Evolutionary conservation across 2,329 filamentous ascomycete species (phyloP).

Genomic region (Penicillium sp.): DNA sequence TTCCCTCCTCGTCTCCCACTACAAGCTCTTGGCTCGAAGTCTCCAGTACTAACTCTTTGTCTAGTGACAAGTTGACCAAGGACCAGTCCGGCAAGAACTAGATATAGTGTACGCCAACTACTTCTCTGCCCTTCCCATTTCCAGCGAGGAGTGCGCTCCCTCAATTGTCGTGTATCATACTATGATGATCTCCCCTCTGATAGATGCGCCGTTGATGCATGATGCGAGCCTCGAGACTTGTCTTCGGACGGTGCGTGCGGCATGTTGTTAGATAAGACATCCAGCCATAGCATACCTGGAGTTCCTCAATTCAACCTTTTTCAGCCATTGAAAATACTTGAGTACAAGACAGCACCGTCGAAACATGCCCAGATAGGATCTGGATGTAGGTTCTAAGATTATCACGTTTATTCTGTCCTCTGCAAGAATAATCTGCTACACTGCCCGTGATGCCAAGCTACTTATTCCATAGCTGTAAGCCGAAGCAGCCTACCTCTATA

Average conservation of each 20-base stretch:
- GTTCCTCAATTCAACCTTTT: slow-evolving; percentile 4
- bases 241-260: slow-evolving; percentile 3
- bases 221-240: slow-evolving; percentile 2
- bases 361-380: not conserved
- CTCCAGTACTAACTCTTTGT: slow-evolving; percentile 11
- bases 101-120: slow-evolving; percentile 8
- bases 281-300: slow-evolving; percentile 13
- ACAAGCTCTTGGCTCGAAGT: not conserved
- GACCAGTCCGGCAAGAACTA: slow-evolving; percentile 63
- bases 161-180: slow-evolving; percentile 17
- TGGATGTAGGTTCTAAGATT: not conserved
- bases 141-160: not conserved
- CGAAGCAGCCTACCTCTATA: no score
- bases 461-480: no score
- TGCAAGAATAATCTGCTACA: not conserved
- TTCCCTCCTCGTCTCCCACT: not conserved
- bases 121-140: not conserved
- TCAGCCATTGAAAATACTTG: not conserved
- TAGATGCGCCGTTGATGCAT: not conserved
- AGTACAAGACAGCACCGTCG: not conserved
- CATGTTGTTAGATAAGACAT: slow-evolving; percentile 14
- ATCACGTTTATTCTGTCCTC: not conserved
- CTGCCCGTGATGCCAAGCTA: no score
- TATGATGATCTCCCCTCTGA: slow-evolving; percentile 13
- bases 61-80: slow-evolving; percentile 75